Percentiles rank a stretch among this genome's conserved stretches.
Conservation (phyloP, 495 filamentous ascomycete species). For the Trypethelium eluteriae region DNA sequence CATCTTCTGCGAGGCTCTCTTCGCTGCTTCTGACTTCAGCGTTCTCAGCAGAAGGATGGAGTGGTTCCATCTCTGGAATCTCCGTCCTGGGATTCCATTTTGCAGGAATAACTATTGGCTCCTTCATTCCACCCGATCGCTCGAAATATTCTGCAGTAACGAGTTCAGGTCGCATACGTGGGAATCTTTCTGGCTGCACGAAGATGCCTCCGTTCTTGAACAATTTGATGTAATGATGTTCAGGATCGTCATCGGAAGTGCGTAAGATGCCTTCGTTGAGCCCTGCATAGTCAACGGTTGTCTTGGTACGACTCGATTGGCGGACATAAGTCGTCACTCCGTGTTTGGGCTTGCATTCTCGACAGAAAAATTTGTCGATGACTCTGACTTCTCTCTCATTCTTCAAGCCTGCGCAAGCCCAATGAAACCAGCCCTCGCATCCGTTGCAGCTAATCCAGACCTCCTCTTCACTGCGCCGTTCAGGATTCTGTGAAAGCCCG, state of each 20-base stretch:
- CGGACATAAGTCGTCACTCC: conserved; percentile 49
- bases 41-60: neutral
- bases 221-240: conserved; percentile 66
- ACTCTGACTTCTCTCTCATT: conserved; percentile 59
- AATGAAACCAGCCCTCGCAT: conserved; percentile 69
- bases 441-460: conserved; percentile 68
- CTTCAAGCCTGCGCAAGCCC: conserved; percentile 64
- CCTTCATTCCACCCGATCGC: conserved; percentile 57
- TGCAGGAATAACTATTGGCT: conserved; percentile 65
- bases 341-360: conserved; percentile 49
- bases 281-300: conserved; percentile 67
- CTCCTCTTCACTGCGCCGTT: conserved; percentile 29
- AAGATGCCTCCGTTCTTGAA: conserved; percentile 60
- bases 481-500: conserved; percentile 4
- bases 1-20: neutral
- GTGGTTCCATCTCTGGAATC: neutral
- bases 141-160: conserved; percentile 62
- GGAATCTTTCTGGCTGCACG: conserved; percentile 57
- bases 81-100: conserved; percentile 49
- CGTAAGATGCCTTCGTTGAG: conserved; percentile 66
- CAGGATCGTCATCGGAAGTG: conserved; percentile 57
- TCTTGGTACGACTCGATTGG: conserved; percentile 54
- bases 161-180: conserved; percentile 59
- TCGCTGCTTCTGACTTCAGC: neutral
- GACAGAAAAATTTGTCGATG: conserved; percentile 67